Evolutionary conservation across 2,329 filamentous ascomycete genomes (phyloP).

Genomic region (Colletotrichum sp.): DNA sequence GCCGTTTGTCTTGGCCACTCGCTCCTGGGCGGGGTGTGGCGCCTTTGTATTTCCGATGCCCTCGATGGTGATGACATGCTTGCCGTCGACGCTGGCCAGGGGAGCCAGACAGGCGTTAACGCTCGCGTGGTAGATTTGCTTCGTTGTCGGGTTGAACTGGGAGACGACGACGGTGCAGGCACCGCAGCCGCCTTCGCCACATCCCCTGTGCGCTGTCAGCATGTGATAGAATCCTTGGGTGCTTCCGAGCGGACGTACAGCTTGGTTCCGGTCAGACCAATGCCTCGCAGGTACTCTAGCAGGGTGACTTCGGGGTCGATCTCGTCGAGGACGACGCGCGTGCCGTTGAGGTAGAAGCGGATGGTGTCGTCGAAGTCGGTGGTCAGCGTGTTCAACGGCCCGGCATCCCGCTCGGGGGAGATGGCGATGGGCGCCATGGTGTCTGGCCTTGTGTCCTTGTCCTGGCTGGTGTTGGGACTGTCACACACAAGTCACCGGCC

Average conservation of each 20-base stretch:
- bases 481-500: background rate
- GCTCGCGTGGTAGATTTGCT: slow-evolving; percentile 92
- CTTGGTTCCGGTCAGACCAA: slow-evolving; percentile 95
- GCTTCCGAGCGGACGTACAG: slow-evolving; percentile 53
- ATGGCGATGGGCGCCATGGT: slow-evolving; percentile 63
- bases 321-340: slow-evolving; percentile 82
- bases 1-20: slow-evolving; percentile 89
- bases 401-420: slow-evolving; percentile 49
- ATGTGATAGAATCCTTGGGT: background rate
- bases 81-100: slow-evolving; percentile 90
- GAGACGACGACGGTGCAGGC: slow-evolving; percentile 96
- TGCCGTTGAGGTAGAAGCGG: slow-evolving; percentile 94
- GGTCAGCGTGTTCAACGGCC: slow-evolving; percentile 61
- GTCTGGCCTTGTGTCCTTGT: background rate
- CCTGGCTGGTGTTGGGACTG: background rate
- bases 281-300: slow-evolving; percentile 89
- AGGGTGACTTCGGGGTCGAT: slow-evolving; percentile 92
- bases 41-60: slow-evolving; percentile 88
- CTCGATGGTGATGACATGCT: slow-evolving; percentile 97
- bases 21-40: slow-evolving; percentile 89
- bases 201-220: slow-evolving; percentile 61
- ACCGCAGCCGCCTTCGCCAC: slow-evolving; percentile 94
- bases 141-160: slow-evolving; percentile 91
- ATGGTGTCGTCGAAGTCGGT: slow-evolving; percentile 85
- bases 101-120: slow-evolving; percentile 96